Base-by-base conservation (phyloP, 768 basidiomycete genomes). In the Piloderma croceum region DNA sequence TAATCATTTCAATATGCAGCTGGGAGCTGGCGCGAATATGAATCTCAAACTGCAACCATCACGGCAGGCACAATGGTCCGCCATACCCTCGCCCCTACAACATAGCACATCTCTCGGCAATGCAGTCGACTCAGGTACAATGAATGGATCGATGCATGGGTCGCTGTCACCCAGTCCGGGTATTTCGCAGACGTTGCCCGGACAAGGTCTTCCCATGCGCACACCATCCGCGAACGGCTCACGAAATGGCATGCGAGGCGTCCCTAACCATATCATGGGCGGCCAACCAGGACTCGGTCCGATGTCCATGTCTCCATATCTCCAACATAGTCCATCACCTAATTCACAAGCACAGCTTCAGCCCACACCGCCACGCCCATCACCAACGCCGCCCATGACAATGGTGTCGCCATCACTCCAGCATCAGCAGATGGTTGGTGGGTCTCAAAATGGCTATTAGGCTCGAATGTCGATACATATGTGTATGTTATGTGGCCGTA, bases 141-240 rank as follows among this genome's bases (percentile, higher is more conserved):
- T 48, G 49, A 47, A 46, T 38, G 36, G 47, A n/a, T 44, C 33
- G 24, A 49, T 60, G 38, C 58, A 52, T 23, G 54, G 54, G 7
- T 49, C 64, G 1, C 59, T 59, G 44, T 57, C 53, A 21, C 59
- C 61, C 5, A 72, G 61, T 46, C 71, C 69, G n/a, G 61, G 45
- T 35, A 46, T 58, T 20, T 49, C 54, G 12, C 65, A 71, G 43
- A 49, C 64, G n/a, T 51, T 60, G 7, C 65, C 63, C 25, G 59
- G n/a, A n/a, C n/a, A n/a, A n/a, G 54, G 38, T 13, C 63, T 69
- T 3, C 70, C 70, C 18, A 50, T 50, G 13, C 70, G 78, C 18
- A 69, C 71, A 9, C 73, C 79, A 3, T 81, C 79, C 0, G 70
- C 74, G 15, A 78, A 77, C 49, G 78, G 79, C 5, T 68, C 67